Percentiles rank a stretch among this genome's conserved stretches.
Conservation (phyloP, 768 basidiomycete species). For the Serpula lacrymans region DNA sequence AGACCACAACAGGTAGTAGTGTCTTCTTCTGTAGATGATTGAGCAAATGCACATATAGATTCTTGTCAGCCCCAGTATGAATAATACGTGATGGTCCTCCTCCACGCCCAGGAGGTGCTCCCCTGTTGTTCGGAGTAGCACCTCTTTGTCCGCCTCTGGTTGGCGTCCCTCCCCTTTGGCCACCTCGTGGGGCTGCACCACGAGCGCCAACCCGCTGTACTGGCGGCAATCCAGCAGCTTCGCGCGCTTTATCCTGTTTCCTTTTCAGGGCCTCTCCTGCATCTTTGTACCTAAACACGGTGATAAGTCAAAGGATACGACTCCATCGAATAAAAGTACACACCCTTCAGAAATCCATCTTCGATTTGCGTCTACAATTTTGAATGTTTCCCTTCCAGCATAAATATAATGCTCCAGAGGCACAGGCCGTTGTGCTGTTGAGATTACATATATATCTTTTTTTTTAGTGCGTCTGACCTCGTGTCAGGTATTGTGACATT, state of each 20-base stretch:
- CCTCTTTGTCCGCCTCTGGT: constrained; percentile 57
- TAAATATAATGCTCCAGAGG: constrained; percentile 97
- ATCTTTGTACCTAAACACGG: constrained; percentile 68
- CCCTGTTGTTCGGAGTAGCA: constrained; percentile 37
- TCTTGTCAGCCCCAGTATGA: constrained; percentile 76
- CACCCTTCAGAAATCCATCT: constrained; percentile 75
- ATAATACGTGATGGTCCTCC: constrained; percentile 53
- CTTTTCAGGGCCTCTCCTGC: constrained; percentile 85
- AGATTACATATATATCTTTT: constrained; percentile 99
- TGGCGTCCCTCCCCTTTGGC: constrained; percentile 41
- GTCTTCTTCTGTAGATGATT: constrained; percentile 80
- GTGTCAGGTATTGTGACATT: constrained; percentile 5
- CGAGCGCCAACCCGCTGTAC: constrained; percentile 82
- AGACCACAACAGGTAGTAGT: constrained; percentile 91
- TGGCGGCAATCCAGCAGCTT: constrained; percentile 88
- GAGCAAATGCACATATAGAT: constrained; percentile 90
- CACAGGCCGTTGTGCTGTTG: constrained; percentile 92
- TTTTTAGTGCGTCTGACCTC: constrained; percentile 87
- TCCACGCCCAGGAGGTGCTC: constrained; percentile 33
- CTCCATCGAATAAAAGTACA: constrained; percentile 8
- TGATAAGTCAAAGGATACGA: constrained; percentile 3
- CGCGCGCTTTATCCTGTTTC: constrained; percentile 98
- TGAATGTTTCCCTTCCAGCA: constrained; percentile 88
- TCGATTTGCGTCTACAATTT: constrained; percentile 84
- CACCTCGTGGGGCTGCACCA: constrained; percentile 53